Conservation (phyloP, 306 rosid species). For the Leucaena leucocephala region DNA sequence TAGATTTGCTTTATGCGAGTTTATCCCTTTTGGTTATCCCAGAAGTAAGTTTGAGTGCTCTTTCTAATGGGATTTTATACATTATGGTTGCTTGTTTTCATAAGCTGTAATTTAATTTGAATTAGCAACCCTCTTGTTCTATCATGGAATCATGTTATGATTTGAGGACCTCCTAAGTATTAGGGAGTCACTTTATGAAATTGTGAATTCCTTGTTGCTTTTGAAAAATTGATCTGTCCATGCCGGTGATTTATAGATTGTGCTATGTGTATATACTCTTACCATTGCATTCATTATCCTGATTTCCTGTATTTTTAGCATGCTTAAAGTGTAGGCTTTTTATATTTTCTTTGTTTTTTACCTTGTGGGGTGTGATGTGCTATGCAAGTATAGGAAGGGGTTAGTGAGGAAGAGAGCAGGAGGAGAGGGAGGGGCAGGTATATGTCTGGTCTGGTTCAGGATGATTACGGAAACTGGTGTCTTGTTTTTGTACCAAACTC, state of each 20-base stretch:
- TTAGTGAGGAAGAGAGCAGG: neutral
- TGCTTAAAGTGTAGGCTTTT: neutral
- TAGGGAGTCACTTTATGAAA: neutral
- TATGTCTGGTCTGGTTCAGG: neutral
- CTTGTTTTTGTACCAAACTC: neutral
- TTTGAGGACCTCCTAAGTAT: slow-evolving; percentile 20
- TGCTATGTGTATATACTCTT: neutral
- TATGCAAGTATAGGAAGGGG: neutral
- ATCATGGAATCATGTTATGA: neutral
- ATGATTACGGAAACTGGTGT: neutral
- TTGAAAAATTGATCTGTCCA: slow-evolving; percentile 24
- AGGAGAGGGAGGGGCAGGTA: neutral
- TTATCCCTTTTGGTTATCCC: slow-evolving; percentile 88
- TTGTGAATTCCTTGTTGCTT: slow-evolving; percentile 11
- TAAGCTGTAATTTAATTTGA: slow-evolving; percentile 4
- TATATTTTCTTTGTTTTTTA: neutral
- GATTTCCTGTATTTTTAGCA: neutral
- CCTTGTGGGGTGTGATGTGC: neutral
- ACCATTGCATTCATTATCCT: neutral
- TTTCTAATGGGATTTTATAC: slow-evolving; percentile 34
- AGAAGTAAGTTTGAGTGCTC: slow-evolving; percentile 61
- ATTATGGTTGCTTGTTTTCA: slow-evolving; percentile 12
- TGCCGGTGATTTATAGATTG: neutral
- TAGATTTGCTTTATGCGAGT: slow-evolving; percentile 95
- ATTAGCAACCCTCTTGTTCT: neutral